A percentile compares a stretch with the other conserved stretches of the same genome.
These are phyloP conservation scores for Leishmania martiniquensis DNA, from an alignment of 208 protist species.

Conservation along the genomic window DNA sequence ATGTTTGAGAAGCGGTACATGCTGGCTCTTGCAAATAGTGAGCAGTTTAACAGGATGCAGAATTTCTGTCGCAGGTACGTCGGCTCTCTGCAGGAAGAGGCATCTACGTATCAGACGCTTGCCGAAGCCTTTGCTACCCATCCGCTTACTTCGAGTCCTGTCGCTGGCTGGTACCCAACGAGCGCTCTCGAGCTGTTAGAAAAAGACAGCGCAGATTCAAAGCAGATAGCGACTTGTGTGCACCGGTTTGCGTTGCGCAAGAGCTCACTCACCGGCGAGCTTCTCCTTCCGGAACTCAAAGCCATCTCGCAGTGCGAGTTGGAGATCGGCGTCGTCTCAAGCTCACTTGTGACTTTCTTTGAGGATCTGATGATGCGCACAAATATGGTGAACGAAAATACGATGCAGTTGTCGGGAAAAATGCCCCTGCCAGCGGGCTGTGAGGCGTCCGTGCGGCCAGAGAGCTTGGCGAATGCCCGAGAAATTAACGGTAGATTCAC, in stretches of 20 bases:
- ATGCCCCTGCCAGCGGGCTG: conserved; percentile 18
- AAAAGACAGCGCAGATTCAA: conserved; percentile 8
- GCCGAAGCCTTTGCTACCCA: conserved; percentile 16
- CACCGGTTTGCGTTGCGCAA: conserved; percentile 25
- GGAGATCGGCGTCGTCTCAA: conserved; percentile 19
- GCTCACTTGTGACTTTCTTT: conserved; percentile 23
- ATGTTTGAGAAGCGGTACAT: conserved; percentile 35
- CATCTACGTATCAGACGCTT: conserved; percentile 19
- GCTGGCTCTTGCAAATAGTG: conserved; percentile 22
- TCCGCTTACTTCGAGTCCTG: conserved; percentile 7
- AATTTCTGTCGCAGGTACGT: conserved; percentile 24
- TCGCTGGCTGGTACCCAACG: conserved; percentile 15
- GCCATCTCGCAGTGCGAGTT: conserved; percentile 15
- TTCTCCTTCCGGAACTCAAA: conserved; percentile 19
- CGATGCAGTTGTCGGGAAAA: conserved; percentile 12
- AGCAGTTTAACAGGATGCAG: conserved; percentile 30
- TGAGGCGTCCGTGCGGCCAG: conserved; percentile 17
- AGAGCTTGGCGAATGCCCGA: conserved; percentile 19
- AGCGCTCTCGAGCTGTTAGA: conserved; percentile 8
- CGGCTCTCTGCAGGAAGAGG: conserved; percentile 10
- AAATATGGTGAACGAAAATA: conserved; percentile 24
- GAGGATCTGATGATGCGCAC: conserved; percentile 28
- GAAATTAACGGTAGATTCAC: conserved; percentile 13
- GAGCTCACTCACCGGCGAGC: conserved; percentile 15
- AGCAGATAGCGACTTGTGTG: conserved; percentile 13